Evolutionary conservation across 2,329 filamentous ascomycete species (phyloP).

Genomic region (Sporothrix globosa): DNA sequence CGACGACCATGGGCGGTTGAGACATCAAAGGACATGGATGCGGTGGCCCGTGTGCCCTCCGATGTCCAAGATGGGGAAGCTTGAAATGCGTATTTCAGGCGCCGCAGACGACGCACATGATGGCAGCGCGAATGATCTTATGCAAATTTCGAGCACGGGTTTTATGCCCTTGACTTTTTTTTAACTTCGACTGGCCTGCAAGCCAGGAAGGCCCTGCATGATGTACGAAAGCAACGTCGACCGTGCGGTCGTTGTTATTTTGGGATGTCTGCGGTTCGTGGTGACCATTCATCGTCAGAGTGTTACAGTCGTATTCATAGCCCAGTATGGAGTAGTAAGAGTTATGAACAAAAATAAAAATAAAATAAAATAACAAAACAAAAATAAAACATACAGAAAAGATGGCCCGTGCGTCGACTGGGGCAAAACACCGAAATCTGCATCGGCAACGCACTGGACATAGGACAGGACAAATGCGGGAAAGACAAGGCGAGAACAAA

Average conservation of each 20-base stretch:
- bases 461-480: neutral
- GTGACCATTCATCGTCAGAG: conserved; percentile 8
- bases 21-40: conserved; percentile 4
- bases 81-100: too few species aligned
- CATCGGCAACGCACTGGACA: conserved; percentile 24
- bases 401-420: conserved; percentile 29
- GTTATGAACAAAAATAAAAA: conserved; percentile 14
- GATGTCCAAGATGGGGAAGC: neutral
- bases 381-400: neutral
- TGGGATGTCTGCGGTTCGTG: conserved; percentile 21
- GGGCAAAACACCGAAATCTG: conserved; percentile 27
- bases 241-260: conserved; percentile 22
- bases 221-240: conserved; percentile 14
- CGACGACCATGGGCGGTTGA: conserved; percentile 1
- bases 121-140: too few species aligned
- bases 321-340: neutral
- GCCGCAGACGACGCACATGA: too few species aligned
- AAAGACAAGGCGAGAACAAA: neutral
- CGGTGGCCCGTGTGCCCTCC: conserved; percentile 11
- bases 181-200: neutral
- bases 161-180: neutral
- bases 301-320: conserved; percentile 23
- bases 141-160: too few species aligned
- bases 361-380: neutral
- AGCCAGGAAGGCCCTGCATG: conserved; percentile 6